Percentiles rank a stretch among this genome's conserved stretches.
Conservation (phyloP, 345 rosid genomes). For the Eucalyptus paniculata region DNA sequence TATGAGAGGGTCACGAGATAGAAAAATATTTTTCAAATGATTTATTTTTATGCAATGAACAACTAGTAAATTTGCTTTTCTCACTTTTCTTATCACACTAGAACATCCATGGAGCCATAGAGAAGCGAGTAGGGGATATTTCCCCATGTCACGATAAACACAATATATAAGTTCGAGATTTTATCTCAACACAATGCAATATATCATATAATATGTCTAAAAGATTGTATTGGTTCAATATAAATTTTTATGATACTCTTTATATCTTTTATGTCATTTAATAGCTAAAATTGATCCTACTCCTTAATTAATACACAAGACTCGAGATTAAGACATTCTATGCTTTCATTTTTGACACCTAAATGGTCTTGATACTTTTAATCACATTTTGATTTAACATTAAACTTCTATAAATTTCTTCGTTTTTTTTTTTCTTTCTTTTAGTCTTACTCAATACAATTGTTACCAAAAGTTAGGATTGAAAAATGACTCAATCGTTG, state of each 20-base stretch:
- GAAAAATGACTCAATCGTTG: background rate
- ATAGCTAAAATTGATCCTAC: too few species aligned
- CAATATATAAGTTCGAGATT: background rate
- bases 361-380: background rate
- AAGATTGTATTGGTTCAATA: background rate
- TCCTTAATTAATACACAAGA: too few species aligned
- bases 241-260: background rate
- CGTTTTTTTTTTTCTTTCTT: too few species aligned
- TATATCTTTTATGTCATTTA: background rate
- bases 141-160: background rate
- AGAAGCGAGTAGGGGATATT: too few species aligned
- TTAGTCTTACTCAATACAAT: background rate
- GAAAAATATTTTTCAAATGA: too few species aligned
- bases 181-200: background rate
- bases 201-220: background rate
- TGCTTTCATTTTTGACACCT: too few species aligned
- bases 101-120: background rate
- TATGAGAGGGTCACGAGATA: accelerated
- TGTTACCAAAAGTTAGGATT: background rate
- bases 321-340: too few species aligned
- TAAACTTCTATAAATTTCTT: background rate
- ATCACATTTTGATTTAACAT: background rate
- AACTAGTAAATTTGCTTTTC: background rate
- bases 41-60: too few species aligned
- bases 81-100: background rate